Base-by-base conservation (phyloP, 768 basidiomycete species). In the Scleroderma citrinum region DNA sequence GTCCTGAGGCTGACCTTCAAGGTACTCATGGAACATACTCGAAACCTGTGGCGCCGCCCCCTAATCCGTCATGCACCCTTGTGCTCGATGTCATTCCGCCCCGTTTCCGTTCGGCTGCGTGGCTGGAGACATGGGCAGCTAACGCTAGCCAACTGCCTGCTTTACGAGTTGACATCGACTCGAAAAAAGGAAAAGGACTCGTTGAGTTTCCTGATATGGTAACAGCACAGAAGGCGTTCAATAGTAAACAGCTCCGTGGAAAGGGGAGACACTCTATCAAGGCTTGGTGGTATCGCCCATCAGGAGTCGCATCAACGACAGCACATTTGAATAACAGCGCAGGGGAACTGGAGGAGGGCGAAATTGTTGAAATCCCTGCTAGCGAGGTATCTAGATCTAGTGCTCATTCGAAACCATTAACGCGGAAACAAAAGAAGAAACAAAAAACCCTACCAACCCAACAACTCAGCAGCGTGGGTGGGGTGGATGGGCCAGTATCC, bases 61-160 rank as follows among this genome's bases (percentile, higher is more conserved):
- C 78, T 36, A 73, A 75, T 53, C 74, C 74, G 5, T 65, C 73
- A 2, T 69, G 76, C 13, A 78, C 80, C 1, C 62, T 83, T 24
- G 76, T 83, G 21, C 72, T 83, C 64, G 78, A 81, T 53, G 72
- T 74, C 46, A 63, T 83, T 5, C 80, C 80, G 1, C 78, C 76
- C 51, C 58, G 69, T 3, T 68, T 72, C 54, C 74, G 78, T 39
- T 71, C 65, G 5, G 56, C 54, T 4, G 67, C 69, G 20, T 80
- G 70, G 55, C 62, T 76, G 30, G 66, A 66, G 35, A 57, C 53
- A 17, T 81, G 80, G 77, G 66, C 69, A 47, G 68, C 66, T 47
- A 56, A 56, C 37, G 73, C 69, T 5, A 72, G 68, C 42, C 67
- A 62, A 0, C 58, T 65, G 16, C 51, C 59, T 20, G 75, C 77